These are phyloP conservation scores for Vitis hybrid DNA, from an alignment of 177 flowering plant genomes.

Conservation along the genomic window DNA sequence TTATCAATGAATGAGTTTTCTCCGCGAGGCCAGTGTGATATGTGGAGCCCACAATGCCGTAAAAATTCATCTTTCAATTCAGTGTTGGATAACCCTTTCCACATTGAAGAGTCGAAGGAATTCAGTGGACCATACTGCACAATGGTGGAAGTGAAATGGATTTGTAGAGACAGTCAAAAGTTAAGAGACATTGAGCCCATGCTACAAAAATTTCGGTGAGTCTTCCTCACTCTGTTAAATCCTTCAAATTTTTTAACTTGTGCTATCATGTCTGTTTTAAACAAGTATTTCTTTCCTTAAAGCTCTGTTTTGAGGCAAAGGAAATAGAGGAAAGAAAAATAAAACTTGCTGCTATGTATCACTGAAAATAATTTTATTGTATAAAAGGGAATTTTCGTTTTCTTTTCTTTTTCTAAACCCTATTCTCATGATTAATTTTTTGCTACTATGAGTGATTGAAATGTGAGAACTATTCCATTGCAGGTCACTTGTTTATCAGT, in stretches of 20 bases:
- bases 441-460: neutral
- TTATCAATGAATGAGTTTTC: conserved; percentile 56
- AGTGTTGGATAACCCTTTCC: conserved; percentile 58
- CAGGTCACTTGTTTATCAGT: conserved; percentile 66
- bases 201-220: conserved; percentile 68
- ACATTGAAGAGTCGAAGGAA: conserved; percentile 53
- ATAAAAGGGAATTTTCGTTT: no score
- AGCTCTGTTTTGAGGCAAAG: neutral
- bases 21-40: conserved; percentile 50
- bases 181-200: conserved; percentile 45
- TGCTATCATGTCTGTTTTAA: no score
- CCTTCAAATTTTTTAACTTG: no score
- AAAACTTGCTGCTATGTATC: no score
- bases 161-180: conserved; percentile 61
- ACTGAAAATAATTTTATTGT: no score
- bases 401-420: no score
- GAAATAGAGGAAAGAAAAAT: no score
- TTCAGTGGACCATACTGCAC: conserved; percentile 78
- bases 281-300: neutral
- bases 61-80: conserved; percentile 58
- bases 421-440: no score
- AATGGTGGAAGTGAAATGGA: conserved; percentile 64
- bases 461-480: conserved; percentile 7
- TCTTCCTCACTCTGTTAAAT: neutral
- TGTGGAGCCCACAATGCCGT: conserved; percentile 53